phyloP scores from a whole-genome alignment of 2,329 filamentous ascomycete genomes.

The Knufia petricola region DNA sequence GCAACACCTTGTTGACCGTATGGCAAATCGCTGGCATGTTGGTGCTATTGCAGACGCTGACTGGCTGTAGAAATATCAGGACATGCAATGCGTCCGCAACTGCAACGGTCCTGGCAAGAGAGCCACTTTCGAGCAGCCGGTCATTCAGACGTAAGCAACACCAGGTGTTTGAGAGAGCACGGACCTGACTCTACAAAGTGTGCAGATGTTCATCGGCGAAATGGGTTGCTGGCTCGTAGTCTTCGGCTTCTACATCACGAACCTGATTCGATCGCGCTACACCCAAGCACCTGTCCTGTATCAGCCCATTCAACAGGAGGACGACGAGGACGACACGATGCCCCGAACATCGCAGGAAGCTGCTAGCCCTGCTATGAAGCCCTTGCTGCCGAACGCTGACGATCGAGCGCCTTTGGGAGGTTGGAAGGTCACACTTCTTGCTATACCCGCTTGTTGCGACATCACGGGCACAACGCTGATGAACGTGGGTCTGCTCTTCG shows the following conservation, averaged over 20 bases:
- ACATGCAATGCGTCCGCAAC: conserved; percentile 92
- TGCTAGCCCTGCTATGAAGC: conserved; percentile 43
- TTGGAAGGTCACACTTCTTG: conserved; percentile 62
- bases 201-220: conserved; percentile 97
- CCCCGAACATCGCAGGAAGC: conserved; percentile 31
- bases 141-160: conserved; percentile 67
- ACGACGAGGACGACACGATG: conserved; percentile 38
- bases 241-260: conserved; percentile 57
- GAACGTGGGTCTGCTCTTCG: conserved; percentile 89
- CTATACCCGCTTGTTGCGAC: conserved; percentile 83
- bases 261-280: conserved; percentile 26
- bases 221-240: conserved; percentile 93
- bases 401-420: conserved; percentile 56
- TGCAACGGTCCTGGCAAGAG: conserved; percentile 64
- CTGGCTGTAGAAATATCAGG: conserved; percentile 90
- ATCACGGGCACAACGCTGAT: conserved; percentile 93
- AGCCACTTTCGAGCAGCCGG: conserved; percentile 79
- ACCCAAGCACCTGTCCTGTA: conserved; percentile 46
- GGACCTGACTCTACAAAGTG: conserved; percentile 27
- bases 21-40: too few relatives aligned
- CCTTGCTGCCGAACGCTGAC: conserved; percentile 44
- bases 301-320: conserved; percentile 48
- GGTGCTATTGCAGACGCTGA: too few relatives aligned
- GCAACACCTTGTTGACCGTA: conserved; percentile 92
- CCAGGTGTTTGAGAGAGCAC: not conserved